phyloP scores from a whole-genome alignment of 352 stramenopile species.

The Globisporangium rhizosaccharum region DNA sequence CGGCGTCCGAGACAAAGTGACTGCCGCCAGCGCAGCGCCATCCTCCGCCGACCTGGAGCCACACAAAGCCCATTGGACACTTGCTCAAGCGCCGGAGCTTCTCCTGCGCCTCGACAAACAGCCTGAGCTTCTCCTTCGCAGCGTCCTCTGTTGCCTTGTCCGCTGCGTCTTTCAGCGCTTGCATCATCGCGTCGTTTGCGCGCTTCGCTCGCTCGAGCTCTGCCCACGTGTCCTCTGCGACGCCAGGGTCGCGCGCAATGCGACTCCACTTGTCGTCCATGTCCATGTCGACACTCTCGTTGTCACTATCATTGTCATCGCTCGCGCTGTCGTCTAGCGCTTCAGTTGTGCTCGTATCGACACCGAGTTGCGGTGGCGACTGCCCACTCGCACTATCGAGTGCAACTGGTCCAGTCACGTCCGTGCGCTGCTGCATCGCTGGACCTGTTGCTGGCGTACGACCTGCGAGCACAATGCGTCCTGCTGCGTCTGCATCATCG shows the following conservation, averaged over 20 bases:
- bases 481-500: conserved; percentile 35
- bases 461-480: conserved; percentile 25
- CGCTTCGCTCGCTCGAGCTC: conserved; percentile 61
- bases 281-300: conserved; percentile 14
- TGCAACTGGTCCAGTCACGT: conserved; percentile 1
- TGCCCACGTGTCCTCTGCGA: conserved; percentile 62
- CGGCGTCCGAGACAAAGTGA: conserved; percentile 67
- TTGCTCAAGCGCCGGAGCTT: conserved; percentile 55
- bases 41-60: conserved; percentile 44
- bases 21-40: conserved; percentile 79
- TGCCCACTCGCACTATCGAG: conserved; percentile 8
- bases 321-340: neutral
- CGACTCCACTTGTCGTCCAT: conserved; percentile 11
- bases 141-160: conserved; percentile 14
- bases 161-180: conserved; percentile 8
- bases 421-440: conserved; percentile 21
- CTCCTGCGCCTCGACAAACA: conserved; percentile 37
- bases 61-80: conserved; percentile 65
- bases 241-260: conserved; percentile 34
- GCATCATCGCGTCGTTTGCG: conserved; percentile 38
- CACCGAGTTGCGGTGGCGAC: neutral
- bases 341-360: neutral
- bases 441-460: conserved; percentile 31
- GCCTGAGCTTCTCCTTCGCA: conserved; percentile 23
- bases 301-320: neutral